phyloP scores from a whole-genome alignment of 108 stramenopile genomes.

The Conticribra guillardii region DNA sequence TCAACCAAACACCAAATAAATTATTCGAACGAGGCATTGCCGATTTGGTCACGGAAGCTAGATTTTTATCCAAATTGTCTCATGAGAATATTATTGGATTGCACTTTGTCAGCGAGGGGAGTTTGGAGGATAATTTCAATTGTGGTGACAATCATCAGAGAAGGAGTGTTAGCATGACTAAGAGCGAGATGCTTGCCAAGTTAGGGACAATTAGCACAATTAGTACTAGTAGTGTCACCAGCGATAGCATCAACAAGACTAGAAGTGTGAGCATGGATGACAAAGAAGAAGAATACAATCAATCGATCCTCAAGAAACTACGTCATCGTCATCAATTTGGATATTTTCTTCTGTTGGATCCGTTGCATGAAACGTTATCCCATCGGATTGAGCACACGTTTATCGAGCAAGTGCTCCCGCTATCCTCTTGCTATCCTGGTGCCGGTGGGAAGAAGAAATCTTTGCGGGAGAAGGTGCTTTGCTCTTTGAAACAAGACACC shows the following conservation, averaged over 20 bases:
- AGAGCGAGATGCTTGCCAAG: no score
- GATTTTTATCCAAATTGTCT: slow-evolving; percentile 19
- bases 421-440: no score
- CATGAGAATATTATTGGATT: slow-evolving; percentile 34
- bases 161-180: neutral
- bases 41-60: slow-evolving; percentile 43
- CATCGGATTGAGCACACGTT: slow-evolving; percentile 14
- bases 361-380: slow-evolving; percentile 29
- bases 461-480: neutral
- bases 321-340: slow-evolving; percentile 11
- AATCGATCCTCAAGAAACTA: no score
- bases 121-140: slow-evolving; percentile 30
- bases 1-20: neutral
- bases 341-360: slow-evolving; percentile 38
- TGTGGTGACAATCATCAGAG: slow-evolving; percentile 5
- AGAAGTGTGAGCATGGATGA: no score
- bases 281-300: no score
- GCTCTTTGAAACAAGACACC: no score
- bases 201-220: no score
- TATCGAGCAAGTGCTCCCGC: slow-evolving; percentile 5
- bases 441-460: no score
- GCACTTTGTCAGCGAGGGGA: slow-evolving; percentile 19
- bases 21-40: slow-evolving; percentile 38
- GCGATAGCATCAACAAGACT: no score
- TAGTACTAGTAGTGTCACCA: no score